A percentile compares a stretch with the other conserved stretches of the same genome.
phyloP scores from a whole-genome alignment of 306 rosid species.

The Trifolium subterraneum region DNA sequence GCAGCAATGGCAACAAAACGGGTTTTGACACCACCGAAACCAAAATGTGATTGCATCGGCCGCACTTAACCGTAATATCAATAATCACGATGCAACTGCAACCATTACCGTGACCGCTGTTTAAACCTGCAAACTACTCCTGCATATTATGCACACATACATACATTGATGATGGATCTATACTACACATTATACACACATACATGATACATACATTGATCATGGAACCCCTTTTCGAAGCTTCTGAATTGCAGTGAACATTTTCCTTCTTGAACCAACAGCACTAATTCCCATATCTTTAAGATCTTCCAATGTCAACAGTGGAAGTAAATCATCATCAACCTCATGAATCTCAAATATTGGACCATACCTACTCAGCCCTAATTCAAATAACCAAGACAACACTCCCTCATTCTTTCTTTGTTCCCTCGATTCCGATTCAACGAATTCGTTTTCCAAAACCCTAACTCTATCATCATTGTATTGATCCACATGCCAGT shows the following conservation, averaged over 20 bases:
- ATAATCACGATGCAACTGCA: neutral
- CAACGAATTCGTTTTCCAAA: conserved; percentile 54
- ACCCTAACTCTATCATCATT: conserved; percentile 45
- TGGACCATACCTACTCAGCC: conserved; percentile 71
- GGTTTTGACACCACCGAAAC: neutral
- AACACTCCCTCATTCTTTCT: conserved; percentile 57
- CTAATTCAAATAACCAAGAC: conserved; percentile 65
- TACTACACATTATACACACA: conserved; percentile 10
- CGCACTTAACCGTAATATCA: neutral
- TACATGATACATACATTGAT: neutral
- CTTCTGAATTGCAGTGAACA: conserved; percentile 72
- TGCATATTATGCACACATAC: neutral
- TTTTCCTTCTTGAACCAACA: conserved; percentile 75
- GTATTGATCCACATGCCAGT: conserved; percentile 49
- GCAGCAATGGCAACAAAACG: neutral
- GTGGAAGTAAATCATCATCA: conserved; percentile 72
- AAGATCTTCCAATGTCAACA: conserved; percentile 81
- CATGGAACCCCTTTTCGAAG: conserved; percentile 55
- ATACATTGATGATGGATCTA: neutral
- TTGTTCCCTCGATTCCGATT: conserved; percentile 53
- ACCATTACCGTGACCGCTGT: neutral
- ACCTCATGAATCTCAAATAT: conserved; percentile 80
- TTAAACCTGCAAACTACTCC: neutral
- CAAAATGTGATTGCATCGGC: neutral
- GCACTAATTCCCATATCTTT: conserved; percentile 83